A percentile compares a stretch with the other conserved stretches of the same genome.
Evolutionary conservation across 176 grass and related monocot species (phyloP).

Genomic region (Eleusine indica): DNA sequence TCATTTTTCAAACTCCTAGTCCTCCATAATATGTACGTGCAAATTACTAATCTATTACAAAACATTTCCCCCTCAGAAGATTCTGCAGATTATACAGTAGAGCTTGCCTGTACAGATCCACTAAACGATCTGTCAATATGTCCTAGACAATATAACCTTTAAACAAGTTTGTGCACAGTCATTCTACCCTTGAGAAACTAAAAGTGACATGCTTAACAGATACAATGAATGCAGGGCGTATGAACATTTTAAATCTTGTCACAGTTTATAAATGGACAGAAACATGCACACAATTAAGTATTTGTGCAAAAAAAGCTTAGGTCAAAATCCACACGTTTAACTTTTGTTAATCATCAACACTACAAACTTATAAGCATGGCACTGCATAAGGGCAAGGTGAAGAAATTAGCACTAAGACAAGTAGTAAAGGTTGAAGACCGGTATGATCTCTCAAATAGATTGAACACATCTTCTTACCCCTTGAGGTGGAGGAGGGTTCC

Average conservation of each 20-base stretch:
- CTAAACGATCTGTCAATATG: background rate
- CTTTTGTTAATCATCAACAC: background rate
- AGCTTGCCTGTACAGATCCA: background rate
- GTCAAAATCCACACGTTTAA: background rate
- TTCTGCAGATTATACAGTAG: background rate
- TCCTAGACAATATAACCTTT: background rate
- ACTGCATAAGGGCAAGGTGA: background rate
- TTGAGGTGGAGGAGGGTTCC: conserved; percentile 90
- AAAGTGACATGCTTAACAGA: background rate
- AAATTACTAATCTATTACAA: background rate
- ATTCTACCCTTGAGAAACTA: background rate
- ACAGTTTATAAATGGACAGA: background rate
- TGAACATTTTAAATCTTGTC: background rate
- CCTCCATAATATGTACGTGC: background rate
- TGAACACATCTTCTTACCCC: conserved; percentile 68
- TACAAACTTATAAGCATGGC: background rate
- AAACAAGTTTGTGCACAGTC: background rate
- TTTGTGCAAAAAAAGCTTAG: background rate
- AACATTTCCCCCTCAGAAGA: background rate
- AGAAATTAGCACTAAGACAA: background rate
- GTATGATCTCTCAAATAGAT: background rate
- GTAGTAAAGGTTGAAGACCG: background rate
- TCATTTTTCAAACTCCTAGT: background rate
- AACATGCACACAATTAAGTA: background rate
- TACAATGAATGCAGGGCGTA: background rate